A percentile compares a stretch with the other conserved stretches of the same genome.
Conservation (phyloP, 2,329 filamentous ascomycete genomes). For the Aspergillus sergii region DNA sequence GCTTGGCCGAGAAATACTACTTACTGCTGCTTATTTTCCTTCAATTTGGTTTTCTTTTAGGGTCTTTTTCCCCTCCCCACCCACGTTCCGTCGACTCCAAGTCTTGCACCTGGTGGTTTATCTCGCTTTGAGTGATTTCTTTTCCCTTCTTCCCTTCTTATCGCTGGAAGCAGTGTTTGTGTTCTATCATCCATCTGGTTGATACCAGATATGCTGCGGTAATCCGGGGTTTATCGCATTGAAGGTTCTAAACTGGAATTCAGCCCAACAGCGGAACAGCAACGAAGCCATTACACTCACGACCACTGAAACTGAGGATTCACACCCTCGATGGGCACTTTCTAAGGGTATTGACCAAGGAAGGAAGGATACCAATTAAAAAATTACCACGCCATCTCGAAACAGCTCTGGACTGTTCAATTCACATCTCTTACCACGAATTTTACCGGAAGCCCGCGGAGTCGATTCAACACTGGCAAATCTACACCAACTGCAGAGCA, state of each 20-base stretch:
- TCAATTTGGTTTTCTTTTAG: not conserved
- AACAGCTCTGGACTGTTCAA: not conserved
- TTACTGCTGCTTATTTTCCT: not conserved
- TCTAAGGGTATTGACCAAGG: not conserved
- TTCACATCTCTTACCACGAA: not conserved
- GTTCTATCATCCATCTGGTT: not conserved
- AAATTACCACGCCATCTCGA: not conserved
- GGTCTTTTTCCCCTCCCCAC: not conserved
- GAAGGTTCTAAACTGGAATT: slow-evolving; percentile 1
- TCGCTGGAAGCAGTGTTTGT: not conserved
- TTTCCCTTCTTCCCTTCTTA: not conserved
- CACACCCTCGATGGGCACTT: not conserved
- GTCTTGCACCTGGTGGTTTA: not conserved
- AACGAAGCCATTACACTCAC: not conserved
- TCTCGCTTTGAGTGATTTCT: not conserved
- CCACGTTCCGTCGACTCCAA: not conserved
- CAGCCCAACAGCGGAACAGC: slow-evolving; percentile 1
- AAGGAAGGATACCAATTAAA: not conserved
- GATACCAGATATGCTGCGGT: slow-evolving; percentile 7
- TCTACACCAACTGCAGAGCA: not conserved
- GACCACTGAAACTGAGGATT: not conserved
- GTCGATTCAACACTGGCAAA: slow-evolving; percentile 9
- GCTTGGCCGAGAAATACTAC: not conserved
- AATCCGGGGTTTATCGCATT: not conserved
- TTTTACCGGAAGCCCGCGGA: slow-evolving; percentile 22